phyloP scores from a whole-genome alignment of 2,329 filamentous ascomycete genomes.

The Calonectria pseudoreteaudii region DNA sequence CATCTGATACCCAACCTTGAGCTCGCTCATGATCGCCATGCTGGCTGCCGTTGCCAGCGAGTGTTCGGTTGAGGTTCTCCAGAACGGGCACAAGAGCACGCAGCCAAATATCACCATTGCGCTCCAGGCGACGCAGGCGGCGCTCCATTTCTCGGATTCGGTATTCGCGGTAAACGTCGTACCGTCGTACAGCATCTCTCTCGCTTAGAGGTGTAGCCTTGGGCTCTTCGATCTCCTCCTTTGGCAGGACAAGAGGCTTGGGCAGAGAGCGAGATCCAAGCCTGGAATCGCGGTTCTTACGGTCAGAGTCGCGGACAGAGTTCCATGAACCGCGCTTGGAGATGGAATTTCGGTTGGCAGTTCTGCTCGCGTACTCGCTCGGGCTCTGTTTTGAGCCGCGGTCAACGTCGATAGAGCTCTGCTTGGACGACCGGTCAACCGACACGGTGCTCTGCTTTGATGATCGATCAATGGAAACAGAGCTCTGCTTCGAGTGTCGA shows the following conservation, averaged over 20 bases:
- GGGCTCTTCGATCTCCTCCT: slow-evolving; percentile 40
- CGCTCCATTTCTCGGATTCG: slow-evolving; percentile 61
- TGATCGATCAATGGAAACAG: neutral
- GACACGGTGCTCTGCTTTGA: slow-evolving; percentile 18
- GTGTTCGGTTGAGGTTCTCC: slow-evolving; percentile 55
- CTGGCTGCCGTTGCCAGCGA: slow-evolving; percentile 36
- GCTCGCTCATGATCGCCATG: slow-evolving; percentile 31
- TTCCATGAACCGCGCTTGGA: slow-evolving; percentile 51
- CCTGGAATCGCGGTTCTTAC: slow-evolving; percentile 37
- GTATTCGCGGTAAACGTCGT: slow-evolving; percentile 55
- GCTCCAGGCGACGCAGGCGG: slow-evolving; percentile 59
- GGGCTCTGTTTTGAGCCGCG: slow-evolving; percentile 6
- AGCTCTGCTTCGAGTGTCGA: slow-evolving; percentile 10
- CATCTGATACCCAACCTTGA: slow-evolving; percentile 49
- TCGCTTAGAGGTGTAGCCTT: slow-evolving; percentile 38
- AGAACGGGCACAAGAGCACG: slow-evolving; percentile 58
- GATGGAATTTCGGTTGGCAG: slow-evolving; percentile 42
- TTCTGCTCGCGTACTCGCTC: neutral
- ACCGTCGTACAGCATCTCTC: slow-evolving; percentile 51
- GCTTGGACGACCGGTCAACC: slow-evolving; percentile 15
- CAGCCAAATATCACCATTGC: slow-evolving; percentile 59
- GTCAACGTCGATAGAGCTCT: slow-evolving; percentile 11
- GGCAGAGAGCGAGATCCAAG: slow-evolving; percentile 36
- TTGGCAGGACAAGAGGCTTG: slow-evolving; percentile 33
- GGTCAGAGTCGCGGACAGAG: slow-evolving; percentile 43